Conservation (phyloP, 225 moss, liverwort and hornwort genomes). For the Climacium dendroides region DNA sequence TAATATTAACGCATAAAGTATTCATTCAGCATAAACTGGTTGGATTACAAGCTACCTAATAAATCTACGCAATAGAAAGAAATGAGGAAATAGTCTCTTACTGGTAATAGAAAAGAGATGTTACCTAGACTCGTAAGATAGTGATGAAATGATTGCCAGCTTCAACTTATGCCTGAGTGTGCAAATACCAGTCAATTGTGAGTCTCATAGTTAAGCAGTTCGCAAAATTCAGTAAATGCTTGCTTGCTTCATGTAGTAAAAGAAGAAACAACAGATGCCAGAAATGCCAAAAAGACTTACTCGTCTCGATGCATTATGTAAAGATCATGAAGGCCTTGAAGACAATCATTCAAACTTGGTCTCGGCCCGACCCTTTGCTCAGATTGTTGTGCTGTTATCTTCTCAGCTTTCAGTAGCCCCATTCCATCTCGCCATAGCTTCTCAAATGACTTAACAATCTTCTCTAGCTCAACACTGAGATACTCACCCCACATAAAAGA, state of each 20-base stretch:
- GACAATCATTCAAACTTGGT: slow-evolving; percentile 74
- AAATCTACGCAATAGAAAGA: background rate
- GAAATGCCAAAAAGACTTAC: slow-evolving; percentile 14
- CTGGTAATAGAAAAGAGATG: background rate
- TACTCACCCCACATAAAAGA: background rate
- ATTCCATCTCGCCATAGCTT: slow-evolving; percentile 71
- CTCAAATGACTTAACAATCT: slow-evolving; percentile 39
- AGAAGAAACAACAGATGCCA: background rate
- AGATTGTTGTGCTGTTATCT: slow-evolving; percentile 39
- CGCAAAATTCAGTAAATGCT: background rate
- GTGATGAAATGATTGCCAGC: slow-evolving; percentile 31
- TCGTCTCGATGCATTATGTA: slow-evolving; percentile 75
- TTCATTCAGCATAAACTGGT: background rate
- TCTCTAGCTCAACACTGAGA: slow-evolving; percentile 41
- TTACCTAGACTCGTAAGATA: slow-evolving; percentile 38
- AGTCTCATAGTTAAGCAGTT: background rate
- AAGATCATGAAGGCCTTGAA: slow-evolving; percentile 49
- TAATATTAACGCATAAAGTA: background rate
- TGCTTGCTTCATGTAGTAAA: background rate
- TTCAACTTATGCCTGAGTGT: slow-evolving; percentile 23
- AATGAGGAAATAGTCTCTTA: background rate
- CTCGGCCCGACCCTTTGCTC: slow-evolving; percentile 61
- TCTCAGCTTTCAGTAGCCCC: slow-evolving; percentile 58
- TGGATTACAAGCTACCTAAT: background rate
- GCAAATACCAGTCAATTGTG: background rate